Conservation (phyloP, 805 yeast genomes). For the Schizosaccharomyces cryophilus region DNA sequence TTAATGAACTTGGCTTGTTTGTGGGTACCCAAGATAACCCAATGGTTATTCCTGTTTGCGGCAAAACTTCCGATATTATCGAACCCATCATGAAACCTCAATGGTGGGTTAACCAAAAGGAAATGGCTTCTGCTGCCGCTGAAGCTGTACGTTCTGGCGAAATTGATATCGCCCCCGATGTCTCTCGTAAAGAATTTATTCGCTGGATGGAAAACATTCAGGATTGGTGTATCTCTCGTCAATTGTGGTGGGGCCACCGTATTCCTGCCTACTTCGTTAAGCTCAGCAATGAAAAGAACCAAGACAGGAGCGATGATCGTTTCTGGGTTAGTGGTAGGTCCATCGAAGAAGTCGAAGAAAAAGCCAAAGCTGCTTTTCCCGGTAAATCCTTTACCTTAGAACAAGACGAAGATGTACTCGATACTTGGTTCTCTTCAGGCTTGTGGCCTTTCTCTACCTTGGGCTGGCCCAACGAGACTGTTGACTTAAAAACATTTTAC, state of each 20-base stretch:
- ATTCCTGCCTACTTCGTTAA: conserved; percentile 82
- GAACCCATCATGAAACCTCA: conserved; percentile 95
- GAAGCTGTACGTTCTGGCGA: conserved; percentile 64
- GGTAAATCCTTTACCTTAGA: conserved; percentile 44
- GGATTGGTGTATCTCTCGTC: conserved; percentile 98
- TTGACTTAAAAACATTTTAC: conserved; percentile 51
- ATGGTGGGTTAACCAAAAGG: conserved; percentile 93
- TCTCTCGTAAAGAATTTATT: conserved; percentile 80
- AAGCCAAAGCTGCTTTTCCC: conserved; percentile 56
- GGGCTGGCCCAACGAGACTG: conserved; percentile 73
- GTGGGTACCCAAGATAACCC: conserved; percentile 80
- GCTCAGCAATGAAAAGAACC: conserved; percentile 37
- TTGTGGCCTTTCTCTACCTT: conserved; percentile 92
- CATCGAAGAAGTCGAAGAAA: conserved; percentile 57
- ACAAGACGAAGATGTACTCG: conserved; percentile 95
- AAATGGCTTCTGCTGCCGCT: conserved; percentile 71
- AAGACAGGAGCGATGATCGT: conserved; percentile 36
- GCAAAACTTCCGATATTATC: conserved; percentile 88
- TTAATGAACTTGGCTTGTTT: conserved; percentile 48
- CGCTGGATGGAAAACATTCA: conserved; percentile 89
- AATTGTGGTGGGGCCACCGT: conserved; percentile 91
- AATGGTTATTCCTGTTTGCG: conserved; percentile 84
- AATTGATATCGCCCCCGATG: conserved; percentile 59
- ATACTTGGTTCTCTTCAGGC: conserved; percentile 97
- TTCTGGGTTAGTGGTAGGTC: conserved; percentile 84